Evolutionary conservation across 1,284 basidiomycete species (phyloP).

Genomic region (Leccinum pachyderme): DNA sequence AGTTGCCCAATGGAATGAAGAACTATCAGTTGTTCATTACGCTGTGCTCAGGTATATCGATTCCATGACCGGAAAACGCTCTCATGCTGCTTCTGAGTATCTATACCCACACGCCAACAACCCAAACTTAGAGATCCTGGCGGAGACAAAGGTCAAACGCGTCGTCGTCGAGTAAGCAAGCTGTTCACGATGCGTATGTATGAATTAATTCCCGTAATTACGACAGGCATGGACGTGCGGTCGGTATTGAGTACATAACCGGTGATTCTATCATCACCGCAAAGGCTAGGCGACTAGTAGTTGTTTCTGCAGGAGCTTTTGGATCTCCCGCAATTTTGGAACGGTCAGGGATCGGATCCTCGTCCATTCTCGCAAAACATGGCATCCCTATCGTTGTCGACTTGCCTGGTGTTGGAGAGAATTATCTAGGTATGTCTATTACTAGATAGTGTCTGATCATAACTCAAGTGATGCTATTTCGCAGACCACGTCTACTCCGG

Average conservation of each 20-base stretch:
- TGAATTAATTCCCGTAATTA: neutral
- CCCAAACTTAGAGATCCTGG: slow-evolving; percentile 29
- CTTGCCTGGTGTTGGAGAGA: slow-evolving; percentile 56
- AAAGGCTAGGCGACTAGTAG: slow-evolving; percentile 21
- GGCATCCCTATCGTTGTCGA: slow-evolving; percentile 42
- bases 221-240: slow-evolving; percentile 45
- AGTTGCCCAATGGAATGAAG: neutral
- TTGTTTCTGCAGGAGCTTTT: slow-evolving; percentile 20
- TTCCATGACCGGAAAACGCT: slow-evolving; percentile 48
- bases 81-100: slow-evolving; percentile 55
- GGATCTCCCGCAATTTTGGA: slow-evolving; percentile 25
- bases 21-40: neutral
- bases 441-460: too few relatives aligned
- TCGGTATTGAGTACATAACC: slow-evolving; percentile 55
- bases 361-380: slow-evolving; percentile 39
- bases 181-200: neutral
- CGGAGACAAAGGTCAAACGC: neutral
- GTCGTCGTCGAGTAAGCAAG: neutral
- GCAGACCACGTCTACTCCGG: neutral
- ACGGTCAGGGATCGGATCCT: slow-evolving; percentile 41
- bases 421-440: slow-evolving; percentile 28
- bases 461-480: neutral
- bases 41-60: slow-evolving; percentile 44
- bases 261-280: neutral
- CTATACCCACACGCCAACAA: slow-evolving; percentile 49